Conservation (phyloP, 768 basidiomycete genomes). For the Hebeloma cylindrosporum region DNA sequence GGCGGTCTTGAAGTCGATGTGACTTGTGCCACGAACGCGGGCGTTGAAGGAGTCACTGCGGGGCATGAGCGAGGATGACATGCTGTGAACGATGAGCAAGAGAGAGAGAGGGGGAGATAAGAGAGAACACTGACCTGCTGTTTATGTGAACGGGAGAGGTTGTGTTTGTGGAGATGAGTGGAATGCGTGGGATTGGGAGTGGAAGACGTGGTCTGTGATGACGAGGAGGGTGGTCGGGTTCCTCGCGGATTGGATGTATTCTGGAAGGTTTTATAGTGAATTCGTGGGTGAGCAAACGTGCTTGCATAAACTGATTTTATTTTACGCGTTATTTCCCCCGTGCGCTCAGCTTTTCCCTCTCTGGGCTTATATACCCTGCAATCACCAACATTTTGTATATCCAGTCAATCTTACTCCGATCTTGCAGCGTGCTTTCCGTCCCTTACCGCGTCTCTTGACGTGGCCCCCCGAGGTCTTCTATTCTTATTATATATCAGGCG, state of each 20-base stretch:
- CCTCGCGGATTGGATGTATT: conserved; percentile 47
- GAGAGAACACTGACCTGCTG: conserved; percentile 41
- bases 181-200: conserved; percentile 49
- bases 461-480: not conserved
- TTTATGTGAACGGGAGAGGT: conserved; percentile 59
- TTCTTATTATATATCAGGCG: not conserved
- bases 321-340: conserved; percentile 15
- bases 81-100: conserved; percentile 33
- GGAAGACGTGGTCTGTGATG: conserved; percentile 57
- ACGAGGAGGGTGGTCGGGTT: conserved; percentile 55
- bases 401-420: conserved; percentile 26
- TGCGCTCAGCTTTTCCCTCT: conserved; percentile 26
- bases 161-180: conserved; percentile 64
- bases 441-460: conserved; percentile 11
- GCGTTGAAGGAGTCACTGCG: conserved; percentile 67
- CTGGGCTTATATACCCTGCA: conserved; percentile 39
- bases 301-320: conserved; percentile 35
- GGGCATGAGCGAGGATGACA: conserved; percentile 58
- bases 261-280: conserved; percentile 21
- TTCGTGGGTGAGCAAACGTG: conserved; percentile 40
- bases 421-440: conserved; percentile 18
- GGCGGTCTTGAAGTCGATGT: conserved; percentile 98
- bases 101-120: conserved; percentile 17
- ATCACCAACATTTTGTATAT: conserved; percentile 21
- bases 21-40: conserved; percentile 73